A percentile compares a stretch with the other conserved stretches of the same genome.
These are phyloP conservation scores for Podospora comata DNA, from an alignment of 495 filamentous ascomycete species.

Conservation along the genomic window DNA sequence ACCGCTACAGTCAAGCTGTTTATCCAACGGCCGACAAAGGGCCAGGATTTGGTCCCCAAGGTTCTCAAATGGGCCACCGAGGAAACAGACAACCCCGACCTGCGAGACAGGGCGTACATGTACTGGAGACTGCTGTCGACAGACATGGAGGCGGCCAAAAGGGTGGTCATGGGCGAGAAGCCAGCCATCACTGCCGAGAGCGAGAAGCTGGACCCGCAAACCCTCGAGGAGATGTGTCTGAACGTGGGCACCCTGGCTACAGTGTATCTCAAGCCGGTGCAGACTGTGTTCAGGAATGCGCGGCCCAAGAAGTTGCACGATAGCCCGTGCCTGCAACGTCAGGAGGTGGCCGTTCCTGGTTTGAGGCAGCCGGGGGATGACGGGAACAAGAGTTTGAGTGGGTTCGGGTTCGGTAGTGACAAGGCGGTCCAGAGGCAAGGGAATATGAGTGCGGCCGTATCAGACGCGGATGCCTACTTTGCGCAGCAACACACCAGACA, in stretches of 20 bases:
- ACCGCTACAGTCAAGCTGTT: conserved; percentile 98
- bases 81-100: conserved; percentile 96
- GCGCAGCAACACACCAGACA: conserved; percentile 35
- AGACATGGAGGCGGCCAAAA: conserved; percentile 80
- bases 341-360: conserved; percentile 40
- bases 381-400: conserved; percentile 51
- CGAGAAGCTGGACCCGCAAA: conserved; percentile 87
- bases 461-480: conserved; percentile 84
- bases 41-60: conserved; percentile 88
- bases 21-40: conserved; percentile 93
- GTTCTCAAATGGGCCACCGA: conserved; percentile 99
- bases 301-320: conserved; percentile 73
- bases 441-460: conserved; percentile 65
- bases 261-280: conserved; percentile 95
- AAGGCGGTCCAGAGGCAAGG: conserved; percentile 33
- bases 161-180: conserved; percentile 94
- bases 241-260: conserved; percentile 95
- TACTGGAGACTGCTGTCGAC: conserved; percentile 98
- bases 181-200: conserved; percentile 94
- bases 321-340: conserved; percentile 78
- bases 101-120: conserved; percentile 96
- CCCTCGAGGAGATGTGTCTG: conserved; percentile 94
- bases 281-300: conserved; percentile 93
- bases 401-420: conserved; percentile 52
- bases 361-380: conserved; percentile 45